Conservation (phyloP, 306 rosid genomes). For the Cicer cuneatum region DNA sequence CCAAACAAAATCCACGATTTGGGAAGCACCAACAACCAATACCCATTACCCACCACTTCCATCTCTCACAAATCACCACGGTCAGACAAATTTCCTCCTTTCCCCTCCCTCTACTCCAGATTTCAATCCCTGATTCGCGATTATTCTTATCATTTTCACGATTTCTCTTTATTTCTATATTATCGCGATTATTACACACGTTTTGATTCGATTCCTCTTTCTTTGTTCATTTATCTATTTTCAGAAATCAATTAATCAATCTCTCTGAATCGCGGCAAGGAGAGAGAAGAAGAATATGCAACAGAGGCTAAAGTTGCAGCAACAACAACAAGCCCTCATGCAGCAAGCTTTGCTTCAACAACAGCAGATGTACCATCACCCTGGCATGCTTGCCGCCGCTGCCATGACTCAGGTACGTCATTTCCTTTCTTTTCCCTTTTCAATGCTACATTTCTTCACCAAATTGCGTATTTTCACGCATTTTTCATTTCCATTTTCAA, state of each 20-base stretch:
- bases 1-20: constrained; percentile 6
- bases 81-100: constrained; percentile 29
- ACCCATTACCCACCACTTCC: background rate
- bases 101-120: background rate
- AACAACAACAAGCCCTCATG: constrained; percentile 76
- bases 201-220: background rate
- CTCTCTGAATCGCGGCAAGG: constrained; percentile 27
- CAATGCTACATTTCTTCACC: background rate
- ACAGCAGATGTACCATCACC: constrained; percentile 78
- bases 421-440: background rate
- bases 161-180: background rate
- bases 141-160: background rate
- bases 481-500: background rate
- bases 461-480: background rate
- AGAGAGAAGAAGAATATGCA: constrained; percentile 52
- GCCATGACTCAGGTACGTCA: constrained; percentile 80
- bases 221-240: background rate
- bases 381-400: constrained; percentile 78
- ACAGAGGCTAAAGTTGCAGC: constrained; percentile 71
- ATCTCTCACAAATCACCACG: constrained; percentile 27
- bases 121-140: constrained; percentile 31
- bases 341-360: constrained; percentile 83
- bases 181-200: background rate
- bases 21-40: constrained; percentile 24
- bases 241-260: constrained; percentile 36